These are phyloP conservation scores for Dimocarpus longan DNA, from an alignment of 345 rosid species.

Conservation along the genomic window DNA sequence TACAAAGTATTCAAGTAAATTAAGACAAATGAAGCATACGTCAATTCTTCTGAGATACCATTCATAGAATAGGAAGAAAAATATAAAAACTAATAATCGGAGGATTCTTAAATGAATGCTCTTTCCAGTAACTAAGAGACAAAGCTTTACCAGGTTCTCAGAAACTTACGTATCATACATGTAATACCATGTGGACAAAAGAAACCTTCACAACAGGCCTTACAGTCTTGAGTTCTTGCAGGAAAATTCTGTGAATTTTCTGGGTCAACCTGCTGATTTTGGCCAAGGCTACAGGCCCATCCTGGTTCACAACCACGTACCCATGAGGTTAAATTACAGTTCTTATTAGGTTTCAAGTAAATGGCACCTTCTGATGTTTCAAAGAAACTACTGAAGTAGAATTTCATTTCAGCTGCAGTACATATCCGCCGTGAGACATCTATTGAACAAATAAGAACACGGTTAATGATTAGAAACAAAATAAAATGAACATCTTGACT, in stretches of 20 bases:
- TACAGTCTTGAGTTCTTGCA: conserved; percentile 57
- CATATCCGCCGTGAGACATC: conserved; percentile 54
- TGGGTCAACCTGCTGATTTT: conserved; percentile 48
- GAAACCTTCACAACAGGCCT: conserved; percentile 89
- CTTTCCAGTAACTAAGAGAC: neutral
- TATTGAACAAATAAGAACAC: conserved; percentile 34
- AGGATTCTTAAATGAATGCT: conserved; percentile 7
- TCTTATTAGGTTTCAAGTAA: conserved; percentile 60
- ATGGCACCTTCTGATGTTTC: conserved; percentile 32
- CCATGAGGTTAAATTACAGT: conserved; percentile 89
- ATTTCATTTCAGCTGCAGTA: conserved; percentile 77
- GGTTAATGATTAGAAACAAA: neutral
- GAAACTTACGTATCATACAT: conserved; percentile 90
- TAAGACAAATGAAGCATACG: neutral
- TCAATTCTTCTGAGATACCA: conserved; percentile 2
- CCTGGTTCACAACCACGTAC: conserved; percentile 95
- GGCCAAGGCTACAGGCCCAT: conserved; percentile 78
- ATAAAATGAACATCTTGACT: neutral
- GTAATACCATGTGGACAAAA: conserved; percentile 93
- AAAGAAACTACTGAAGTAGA: conserved; percentile 63
- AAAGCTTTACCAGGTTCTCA: conserved; percentile 16
- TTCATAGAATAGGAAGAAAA: neutral
- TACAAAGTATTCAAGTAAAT: neutral
- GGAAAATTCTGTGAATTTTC: conserved; percentile 60
- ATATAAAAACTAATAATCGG: conserved; percentile 1